These are phyloP conservation scores for Kwoniella newhampshirensis DNA, from an alignment of 768 basidiomycete genomes.

Conservation along the genomic window DNA sequence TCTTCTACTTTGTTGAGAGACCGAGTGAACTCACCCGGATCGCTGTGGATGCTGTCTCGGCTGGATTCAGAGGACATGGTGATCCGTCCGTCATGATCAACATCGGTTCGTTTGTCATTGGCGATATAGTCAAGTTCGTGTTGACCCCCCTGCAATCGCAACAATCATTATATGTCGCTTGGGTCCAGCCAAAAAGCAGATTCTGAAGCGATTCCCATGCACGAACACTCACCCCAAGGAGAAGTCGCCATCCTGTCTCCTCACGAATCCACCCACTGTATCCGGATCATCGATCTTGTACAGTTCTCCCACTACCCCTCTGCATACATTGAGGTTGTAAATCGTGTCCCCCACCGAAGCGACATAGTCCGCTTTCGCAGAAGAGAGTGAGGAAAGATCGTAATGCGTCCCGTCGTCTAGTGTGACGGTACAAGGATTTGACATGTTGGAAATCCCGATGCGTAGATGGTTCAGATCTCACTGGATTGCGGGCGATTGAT, in stretches of 20 bases:
- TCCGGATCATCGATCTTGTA: conserved; percentile 46
- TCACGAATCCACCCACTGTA: conserved; percentile 43
- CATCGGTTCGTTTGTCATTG: conserved; percentile 59
- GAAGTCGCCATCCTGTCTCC: conserved; percentile 43
- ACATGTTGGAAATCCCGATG: too few species aligned
- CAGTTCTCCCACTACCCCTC: conserved; percentile 46
- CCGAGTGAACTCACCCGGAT: conserved; percentile 53
- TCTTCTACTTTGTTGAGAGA: too few species aligned
- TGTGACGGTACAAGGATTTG: conserved; percentile 44
- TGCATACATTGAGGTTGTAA: conserved; percentile 50
- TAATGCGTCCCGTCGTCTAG: conserved; percentile 49
- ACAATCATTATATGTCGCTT: background rate
- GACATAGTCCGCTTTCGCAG: conserved; percentile 40
- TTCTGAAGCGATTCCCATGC: too few species aligned
- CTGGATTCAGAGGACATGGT: conserved; percentile 59
- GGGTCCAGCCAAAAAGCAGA: too few species aligned
- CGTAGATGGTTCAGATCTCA: too few species aligned
- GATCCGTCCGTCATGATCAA: conserved; percentile 67
- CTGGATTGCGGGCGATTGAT: too few species aligned
- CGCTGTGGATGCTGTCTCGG: conserved; percentile 63
- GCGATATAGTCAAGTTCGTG: conserved; percentile 62
- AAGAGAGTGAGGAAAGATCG: conserved; percentile 47
- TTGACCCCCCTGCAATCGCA: conserved; percentile 60
- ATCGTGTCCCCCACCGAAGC: conserved; percentile 33
- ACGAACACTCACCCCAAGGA: conserved; percentile 42